Conservation (phyloP, 352 stramenopile genomes). For the Phytophthora crassamura region DNA sequence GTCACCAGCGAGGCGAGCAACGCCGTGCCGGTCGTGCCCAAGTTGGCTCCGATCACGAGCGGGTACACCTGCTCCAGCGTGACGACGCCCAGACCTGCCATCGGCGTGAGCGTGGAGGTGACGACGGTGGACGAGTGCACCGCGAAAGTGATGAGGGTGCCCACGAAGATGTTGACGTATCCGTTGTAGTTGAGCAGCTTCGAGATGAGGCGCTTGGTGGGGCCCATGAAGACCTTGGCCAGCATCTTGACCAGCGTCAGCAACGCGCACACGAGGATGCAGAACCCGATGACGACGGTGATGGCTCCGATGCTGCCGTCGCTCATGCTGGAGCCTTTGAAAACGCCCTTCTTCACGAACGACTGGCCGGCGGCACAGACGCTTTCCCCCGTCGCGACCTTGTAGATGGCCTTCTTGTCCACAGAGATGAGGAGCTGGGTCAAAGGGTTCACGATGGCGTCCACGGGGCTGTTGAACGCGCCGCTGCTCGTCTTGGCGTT, state of each 20-base stretch:
- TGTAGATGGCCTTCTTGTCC: slow-evolving; percentile 41
- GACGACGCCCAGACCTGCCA: slow-evolving; percentile 87
- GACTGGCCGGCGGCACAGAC: slow-evolving; percentile 24
- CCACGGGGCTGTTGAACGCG: slow-evolving; percentile 43
- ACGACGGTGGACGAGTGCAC: slow-evolving; percentile 92
- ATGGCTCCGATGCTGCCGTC: slow-evolving; percentile 48
- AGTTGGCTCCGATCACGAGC: slow-evolving; percentile 90
- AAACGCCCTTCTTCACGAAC: slow-evolving; percentile 42
- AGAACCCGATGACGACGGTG: slow-evolving; percentile 45
- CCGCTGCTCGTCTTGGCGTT: slow-evolving; percentile 33
- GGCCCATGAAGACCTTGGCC: slow-evolving; percentile 66
- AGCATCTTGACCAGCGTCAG: slow-evolving; percentile 50
- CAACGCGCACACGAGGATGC: slow-evolving; percentile 46
- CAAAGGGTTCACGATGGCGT: slow-evolving; percentile 44
- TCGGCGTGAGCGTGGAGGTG: slow-evolving; percentile 82
- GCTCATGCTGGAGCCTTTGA: slow-evolving; percentile 32
- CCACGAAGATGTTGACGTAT: slow-evolving; percentile 86
- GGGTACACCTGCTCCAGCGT: slow-evolving; percentile 88
- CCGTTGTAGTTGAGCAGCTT: slow-evolving; percentile 88
- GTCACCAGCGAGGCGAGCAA: slow-evolving; percentile 86
- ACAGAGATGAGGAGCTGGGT: slow-evolving; percentile 31
- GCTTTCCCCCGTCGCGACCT: slow-evolving; percentile 28
- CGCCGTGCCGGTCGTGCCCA: slow-evolving; percentile 88
- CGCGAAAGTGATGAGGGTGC: slow-evolving; percentile 76
- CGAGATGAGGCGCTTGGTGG: slow-evolving; percentile 82